Percentiles rank a stretch among this genome's conserved stretches.
These are phyloP conservation scores for Neurospora cerealis DNA, from an alignment of 495 filamentous ascomycete species.

Conservation along the genomic window DNA sequence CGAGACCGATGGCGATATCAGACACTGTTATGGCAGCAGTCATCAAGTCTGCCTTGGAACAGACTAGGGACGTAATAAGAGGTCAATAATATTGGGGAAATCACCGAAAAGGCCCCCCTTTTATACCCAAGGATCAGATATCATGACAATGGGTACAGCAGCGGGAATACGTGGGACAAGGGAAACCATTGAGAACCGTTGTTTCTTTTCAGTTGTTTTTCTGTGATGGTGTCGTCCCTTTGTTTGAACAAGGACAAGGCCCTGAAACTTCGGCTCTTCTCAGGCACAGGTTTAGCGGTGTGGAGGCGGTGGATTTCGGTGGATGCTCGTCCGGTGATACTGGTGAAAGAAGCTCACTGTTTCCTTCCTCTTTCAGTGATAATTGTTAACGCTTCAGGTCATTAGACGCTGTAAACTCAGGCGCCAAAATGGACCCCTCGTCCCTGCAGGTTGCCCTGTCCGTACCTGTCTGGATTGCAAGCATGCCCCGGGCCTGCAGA, in stretches of 20 bases:
- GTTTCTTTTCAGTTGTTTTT: background rate
- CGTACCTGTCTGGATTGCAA: background rate
- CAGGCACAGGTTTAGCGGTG: background rate
- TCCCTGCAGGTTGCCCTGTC: background rate
- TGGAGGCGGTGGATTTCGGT: background rate
- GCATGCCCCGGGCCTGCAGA: background rate
- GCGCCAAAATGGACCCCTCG: background rate
- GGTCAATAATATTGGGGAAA: no score
- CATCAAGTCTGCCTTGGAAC: background rate
- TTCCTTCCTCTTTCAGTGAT: background rate
- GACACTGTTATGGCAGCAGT: background rate
- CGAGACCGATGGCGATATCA: background rate
- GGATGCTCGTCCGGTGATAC: background rate
- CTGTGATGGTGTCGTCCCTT: background rate
- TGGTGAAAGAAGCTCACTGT: background rate
- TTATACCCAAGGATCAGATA: background rate
- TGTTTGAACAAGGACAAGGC: background rate
- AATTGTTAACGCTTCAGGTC: background rate
- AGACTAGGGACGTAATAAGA: no score
- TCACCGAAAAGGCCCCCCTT: background rate
- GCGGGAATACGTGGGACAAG: background rate
- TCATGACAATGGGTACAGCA: background rate
- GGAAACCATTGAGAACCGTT: background rate
- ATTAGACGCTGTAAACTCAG: background rate
- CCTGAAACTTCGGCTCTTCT: background rate